Base-by-base conservation (phyloP, 345 rosid genomes). In the Euphorbia lathyris region DNA sequence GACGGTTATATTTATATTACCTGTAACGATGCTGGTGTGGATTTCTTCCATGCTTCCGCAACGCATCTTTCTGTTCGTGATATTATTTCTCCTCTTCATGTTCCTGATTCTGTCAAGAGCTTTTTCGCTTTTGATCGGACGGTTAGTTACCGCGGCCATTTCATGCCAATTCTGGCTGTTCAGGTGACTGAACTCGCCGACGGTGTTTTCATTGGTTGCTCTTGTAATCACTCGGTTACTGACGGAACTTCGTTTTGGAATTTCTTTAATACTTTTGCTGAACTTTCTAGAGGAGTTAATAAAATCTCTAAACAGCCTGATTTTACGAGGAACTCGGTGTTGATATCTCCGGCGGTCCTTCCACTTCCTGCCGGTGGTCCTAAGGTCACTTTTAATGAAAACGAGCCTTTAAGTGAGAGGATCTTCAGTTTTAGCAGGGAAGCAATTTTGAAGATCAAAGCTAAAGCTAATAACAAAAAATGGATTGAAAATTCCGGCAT, bases 241-340 rank as follows among this genome's bases (percentile, higher is more conserved):
- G 99, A 95, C 76, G 97, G 97, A 0, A 95, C 99, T 2, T 95
- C 99, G 9, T 77, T 95, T 34, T 95, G 99, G 99, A 90, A 90
- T 60, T 95, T 95, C 85, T 88, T 95, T 29, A 95, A 95, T 58
- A 86, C 88, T 0, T 95, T 88, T 58, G 92, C 99, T 0, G 96
- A 91, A 63, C 29, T 90, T 34, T 71, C 92, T 6, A 85, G 88
- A 68, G 96, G 86, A 0, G 58, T 68, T 8, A 69, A 75, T 78
- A 76, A 48, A 66, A 73, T 82, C 40, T 38, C 88, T 0, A 75
- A 82, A 29, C 73, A 69, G 9, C 96, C 97, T 9, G 87, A 85
- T 74, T 95, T 95, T 60, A 53, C 83, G 51, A 85, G 99, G 66
- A 78, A 85, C 32, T 84, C 89, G 14, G 78, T 84, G 30, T 58